These are phyloP conservation scores for Candida schatavii DNA, from an alignment of 805 yeast species.

Conservation along the genomic window DNA sequence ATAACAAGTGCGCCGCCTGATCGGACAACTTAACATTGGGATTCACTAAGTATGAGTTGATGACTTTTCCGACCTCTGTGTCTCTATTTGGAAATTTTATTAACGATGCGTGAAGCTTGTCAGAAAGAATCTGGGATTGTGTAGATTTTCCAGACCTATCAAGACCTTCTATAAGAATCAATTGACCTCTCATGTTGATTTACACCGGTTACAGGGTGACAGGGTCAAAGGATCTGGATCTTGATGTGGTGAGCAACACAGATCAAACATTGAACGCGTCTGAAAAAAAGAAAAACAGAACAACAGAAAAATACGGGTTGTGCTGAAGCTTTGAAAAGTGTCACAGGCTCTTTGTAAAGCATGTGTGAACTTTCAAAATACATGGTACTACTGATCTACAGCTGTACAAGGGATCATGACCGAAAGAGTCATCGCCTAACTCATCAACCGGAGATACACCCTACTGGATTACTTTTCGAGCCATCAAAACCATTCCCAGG, in stretches of 20 bases:
- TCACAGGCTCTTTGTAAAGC: too few species aligned
- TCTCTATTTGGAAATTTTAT: conserved; percentile 86
- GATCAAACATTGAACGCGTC: too few species aligned
- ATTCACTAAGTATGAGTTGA: conserved; percentile 67
- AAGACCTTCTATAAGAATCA: conserved; percentile 86
- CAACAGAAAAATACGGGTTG: too few species aligned
- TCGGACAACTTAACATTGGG: conserved; percentile 54
- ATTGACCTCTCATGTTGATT: conserved; percentile 59
- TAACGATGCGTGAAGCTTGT: conserved; percentile 23
- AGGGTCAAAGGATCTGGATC: too few species aligned
- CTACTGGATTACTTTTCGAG: conserved; percentile 18
- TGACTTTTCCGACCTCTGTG: conserved; percentile 76
- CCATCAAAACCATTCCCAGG: conserved; percentile 7
- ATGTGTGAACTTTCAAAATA: too few species aligned
- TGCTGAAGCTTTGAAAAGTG: too few species aligned
- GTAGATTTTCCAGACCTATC: conserved; percentile 96
- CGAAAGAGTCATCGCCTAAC: conserved; percentile 43
- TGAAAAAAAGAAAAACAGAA: too few species aligned
- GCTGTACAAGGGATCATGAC: conserved; percentile 49
- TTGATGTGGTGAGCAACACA: too few species aligned
- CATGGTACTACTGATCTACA: too few species aligned
- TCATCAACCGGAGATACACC: conserved; percentile 56
- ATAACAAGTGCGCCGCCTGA: conserved; percentile 80
- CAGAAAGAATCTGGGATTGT: conserved; percentile 48
- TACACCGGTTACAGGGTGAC: too few species aligned